These are phyloP conservation scores for Tolypocladium nubicola DNA, from an alignment of 2,329 filamentous ascomycete species.

Conservation along the genomic window DNA sequence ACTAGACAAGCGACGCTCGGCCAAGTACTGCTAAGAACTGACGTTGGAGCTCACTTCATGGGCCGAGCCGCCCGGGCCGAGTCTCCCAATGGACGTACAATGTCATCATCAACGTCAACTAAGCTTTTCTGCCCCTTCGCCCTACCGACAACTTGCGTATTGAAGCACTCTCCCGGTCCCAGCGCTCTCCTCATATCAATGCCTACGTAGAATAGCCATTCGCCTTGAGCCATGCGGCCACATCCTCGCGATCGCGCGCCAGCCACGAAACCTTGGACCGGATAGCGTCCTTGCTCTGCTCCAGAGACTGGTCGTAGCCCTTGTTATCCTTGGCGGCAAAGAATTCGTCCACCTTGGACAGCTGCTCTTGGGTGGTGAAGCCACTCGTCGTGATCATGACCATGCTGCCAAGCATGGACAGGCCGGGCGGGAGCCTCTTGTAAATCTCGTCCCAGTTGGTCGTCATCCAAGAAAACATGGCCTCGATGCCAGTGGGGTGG, in stretches of 20 bases:
- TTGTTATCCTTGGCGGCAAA: constrained; percentile 73
- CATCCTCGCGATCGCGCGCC: constrained; percentile 12
- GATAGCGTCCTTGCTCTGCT: constrained; percentile 81
- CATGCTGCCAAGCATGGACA: constrained; percentile 76
- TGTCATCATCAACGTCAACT: background rate
- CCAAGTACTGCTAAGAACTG: too few species aligned
- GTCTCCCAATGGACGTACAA: background rate
- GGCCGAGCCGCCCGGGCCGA: too few species aligned
- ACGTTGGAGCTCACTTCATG: background rate
- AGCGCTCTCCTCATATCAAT: too few species aligned
- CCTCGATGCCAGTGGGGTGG: constrained; percentile 67
- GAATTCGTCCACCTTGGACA: constrained; percentile 68
- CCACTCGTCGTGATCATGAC: constrained; percentile 73
- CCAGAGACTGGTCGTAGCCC: constrained; percentile 76
- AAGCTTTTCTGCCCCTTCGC: background rate
- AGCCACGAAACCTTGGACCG: constrained; percentile 53
- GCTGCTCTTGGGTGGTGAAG: constrained; percentile 68
- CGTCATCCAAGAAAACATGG: constrained; percentile 74
- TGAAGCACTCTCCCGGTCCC: background rate
- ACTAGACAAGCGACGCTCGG: too few species aligned
- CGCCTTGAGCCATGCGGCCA: constrained; percentile 13
- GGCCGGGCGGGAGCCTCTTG: constrained; percentile 72
- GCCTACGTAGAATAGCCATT: constrained; percentile 7
- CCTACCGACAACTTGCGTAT: background rate
- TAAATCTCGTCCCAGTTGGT: constrained; percentile 79